Percentiles rank a stretch among this genome's conserved stretches.
phyloP scores from a whole-genome alignment of 495 filamentous ascomycete species.

The Penicillium parvum region DNA sequence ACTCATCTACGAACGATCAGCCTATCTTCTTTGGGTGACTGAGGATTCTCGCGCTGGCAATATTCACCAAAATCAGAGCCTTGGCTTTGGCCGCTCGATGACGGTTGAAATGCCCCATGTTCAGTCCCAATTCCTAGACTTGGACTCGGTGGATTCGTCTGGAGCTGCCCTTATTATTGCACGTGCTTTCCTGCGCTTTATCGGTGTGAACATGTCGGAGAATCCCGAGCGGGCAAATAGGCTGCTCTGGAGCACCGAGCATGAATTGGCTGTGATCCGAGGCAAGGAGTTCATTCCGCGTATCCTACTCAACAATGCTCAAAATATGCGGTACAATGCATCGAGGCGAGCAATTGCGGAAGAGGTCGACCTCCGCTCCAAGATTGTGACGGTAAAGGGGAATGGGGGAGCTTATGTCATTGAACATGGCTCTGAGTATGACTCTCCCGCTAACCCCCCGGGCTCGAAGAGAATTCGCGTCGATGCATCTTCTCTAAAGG shows the following conservation, averaged over 20 bases:
- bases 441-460: too few relatives aligned
- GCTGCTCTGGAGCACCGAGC: neutral
- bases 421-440: too few relatives aligned
- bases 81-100: slow-evolving; percentile 31
- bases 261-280: neutral
- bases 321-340: neutral
- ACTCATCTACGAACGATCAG: slow-evolving; percentile 21
- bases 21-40: slow-evolving; percentile 37
- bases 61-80: slow-evolving; percentile 27
- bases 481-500: too few relatives aligned
- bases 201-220: too few relatives aligned
- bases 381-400: neutral
- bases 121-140: too few relatives aligned
- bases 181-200: too few relatives aligned
- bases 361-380: neutral
- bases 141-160: slow-evolving; percentile 29
- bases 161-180: neutral
- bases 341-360: neutral
- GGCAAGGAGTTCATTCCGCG: neutral
- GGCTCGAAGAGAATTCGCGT: too few relatives aligned
- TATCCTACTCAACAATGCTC: neutral
- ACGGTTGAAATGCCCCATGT: slow-evolving; percentile 20
- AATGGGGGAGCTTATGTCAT: neutral
- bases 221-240: too few relatives aligned
- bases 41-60: slow-evolving; percentile 17